Conservation (phyloP, 208 protist species). For the Phytomonas francai region DNA sequence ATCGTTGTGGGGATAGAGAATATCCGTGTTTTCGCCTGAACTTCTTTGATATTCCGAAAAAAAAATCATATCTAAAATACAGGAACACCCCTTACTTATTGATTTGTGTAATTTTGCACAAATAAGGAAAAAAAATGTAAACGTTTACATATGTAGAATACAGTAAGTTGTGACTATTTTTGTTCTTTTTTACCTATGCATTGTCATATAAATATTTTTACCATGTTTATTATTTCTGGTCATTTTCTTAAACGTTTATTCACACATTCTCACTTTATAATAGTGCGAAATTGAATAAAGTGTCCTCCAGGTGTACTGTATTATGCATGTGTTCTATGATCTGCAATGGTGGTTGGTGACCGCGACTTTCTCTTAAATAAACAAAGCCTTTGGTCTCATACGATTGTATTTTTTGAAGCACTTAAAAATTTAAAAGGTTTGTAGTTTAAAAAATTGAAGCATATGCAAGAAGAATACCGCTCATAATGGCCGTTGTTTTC, state of each 20-base stretch:
- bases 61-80: background rate
- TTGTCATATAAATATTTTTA: conserved; percentile 1
- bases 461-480: background rate
- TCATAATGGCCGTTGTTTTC: background rate
- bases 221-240: background rate
- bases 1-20: background rate
- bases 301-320: background rate
- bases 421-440: background rate
- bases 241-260: background rate
- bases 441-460: too few species aligned
- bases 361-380: background rate
- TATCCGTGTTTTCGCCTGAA: background rate
- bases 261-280: background rate
- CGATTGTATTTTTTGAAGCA: background rate
- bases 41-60: background rate
- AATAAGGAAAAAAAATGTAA: background rate
- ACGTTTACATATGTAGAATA: background rate
- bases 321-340: conserved; percentile 5
- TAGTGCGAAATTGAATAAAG: background rate
- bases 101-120: background rate
- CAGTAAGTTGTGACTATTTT: conserved; percentile 5
- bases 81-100: conserved; percentile 6
- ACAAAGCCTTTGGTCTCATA: background rate
- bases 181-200: conserved; percentile 11
- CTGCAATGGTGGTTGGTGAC: background rate